phyloP scores from a whole-genome alignment of 2,329 filamentous ascomycete genomes.

The Colletotrichum chlorophyti region DNA sequence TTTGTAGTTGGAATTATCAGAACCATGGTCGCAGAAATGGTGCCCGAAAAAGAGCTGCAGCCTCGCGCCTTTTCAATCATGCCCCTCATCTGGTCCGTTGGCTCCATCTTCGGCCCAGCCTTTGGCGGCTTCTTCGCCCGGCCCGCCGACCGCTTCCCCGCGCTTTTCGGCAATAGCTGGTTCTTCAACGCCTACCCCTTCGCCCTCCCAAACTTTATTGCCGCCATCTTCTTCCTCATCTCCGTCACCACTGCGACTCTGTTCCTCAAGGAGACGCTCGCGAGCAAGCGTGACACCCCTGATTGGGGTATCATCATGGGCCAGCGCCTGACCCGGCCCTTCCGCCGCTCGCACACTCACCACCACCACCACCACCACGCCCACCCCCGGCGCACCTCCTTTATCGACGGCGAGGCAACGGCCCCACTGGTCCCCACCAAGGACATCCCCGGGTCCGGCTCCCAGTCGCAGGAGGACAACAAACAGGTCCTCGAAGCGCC shows the following conservation, averaged over 20 bases:
- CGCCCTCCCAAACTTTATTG: slow-evolving; percentile 81
- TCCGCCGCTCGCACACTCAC: slow-evolving; percentile 34
- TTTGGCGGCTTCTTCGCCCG: slow-evolving; percentile 88
- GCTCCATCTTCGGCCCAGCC: slow-evolving; percentile 85
- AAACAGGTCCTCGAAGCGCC: slow-evolving; percentile 23
- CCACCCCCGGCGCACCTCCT: slow-evolving; percentile 49
- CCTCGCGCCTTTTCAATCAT: slow-evolving; percentile 91
- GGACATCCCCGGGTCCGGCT: slow-evolving; percentile 32
- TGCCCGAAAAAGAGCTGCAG: slow-evolving; percentile 85
- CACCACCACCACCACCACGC: slow-evolving; percentile 34
- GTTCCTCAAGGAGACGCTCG: slow-evolving; percentile 87
- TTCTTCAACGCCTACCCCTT: slow-evolving; percentile 84
- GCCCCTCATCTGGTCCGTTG: slow-evolving; percentile 88
- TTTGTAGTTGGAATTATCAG: slow-evolving; percentile 87
- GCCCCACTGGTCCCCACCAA: slow-evolving; percentile 57
- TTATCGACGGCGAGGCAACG: slow-evolving; percentile 63
- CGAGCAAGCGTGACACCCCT: slow-evolving; percentile 67
- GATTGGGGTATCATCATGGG: slow-evolving; percentile 83
- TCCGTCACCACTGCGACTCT: slow-evolving; percentile 77
- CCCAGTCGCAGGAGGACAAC: slow-evolving; percentile 30
- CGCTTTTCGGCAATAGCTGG: slow-evolving; percentile 68
- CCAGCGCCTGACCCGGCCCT: slow-evolving; percentile 60
- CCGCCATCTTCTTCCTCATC: slow-evolving; percentile 77
- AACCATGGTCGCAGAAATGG: slow-evolving; percentile 92
- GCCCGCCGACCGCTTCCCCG: slow-evolving; percentile 77